Evolutionary conservation across 176 grass and related monocot genomes (phyloP).

Genomic region (Avena eriantha): DNA sequence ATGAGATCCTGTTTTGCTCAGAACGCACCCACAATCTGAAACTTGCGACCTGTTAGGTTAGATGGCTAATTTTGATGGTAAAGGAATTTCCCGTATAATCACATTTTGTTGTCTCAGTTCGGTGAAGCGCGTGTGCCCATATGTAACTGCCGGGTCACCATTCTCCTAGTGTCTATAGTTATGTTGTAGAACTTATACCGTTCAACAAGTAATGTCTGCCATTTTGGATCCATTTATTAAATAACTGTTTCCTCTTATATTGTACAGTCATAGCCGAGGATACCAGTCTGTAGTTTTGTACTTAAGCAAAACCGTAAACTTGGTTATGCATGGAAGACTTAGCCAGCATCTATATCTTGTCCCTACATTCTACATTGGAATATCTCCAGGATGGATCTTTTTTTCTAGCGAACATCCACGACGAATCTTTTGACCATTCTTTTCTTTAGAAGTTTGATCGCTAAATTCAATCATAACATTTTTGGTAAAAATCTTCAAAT

Average conservation of each 20-base stretch:
- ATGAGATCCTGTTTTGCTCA: neutral
- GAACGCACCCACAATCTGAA: neutral
- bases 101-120: neutral
- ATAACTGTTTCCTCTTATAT: neutral
- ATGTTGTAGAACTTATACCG: neutral
- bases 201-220: neutral
- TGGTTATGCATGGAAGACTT: conserved; percentile 9
- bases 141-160: neutral
- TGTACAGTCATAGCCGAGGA: neutral
- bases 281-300: neutral
- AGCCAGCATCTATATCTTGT: neutral
- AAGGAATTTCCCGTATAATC: neutral
- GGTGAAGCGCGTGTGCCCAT: neutral
- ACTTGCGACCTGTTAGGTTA: neutral
- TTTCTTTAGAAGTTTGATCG: neutral
- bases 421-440: neutral
- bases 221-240: neutral
- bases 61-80: neutral
- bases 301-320: neutral
- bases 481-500: neutral
- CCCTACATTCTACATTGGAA: neutral
- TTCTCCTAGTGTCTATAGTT: neutral
- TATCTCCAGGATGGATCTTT: neutral
- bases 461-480: neutral
- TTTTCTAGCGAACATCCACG: neutral